Base-by-base conservation (phyloP, 129 eudicot species). In the Heracleum sosnowskyi region DNA sequence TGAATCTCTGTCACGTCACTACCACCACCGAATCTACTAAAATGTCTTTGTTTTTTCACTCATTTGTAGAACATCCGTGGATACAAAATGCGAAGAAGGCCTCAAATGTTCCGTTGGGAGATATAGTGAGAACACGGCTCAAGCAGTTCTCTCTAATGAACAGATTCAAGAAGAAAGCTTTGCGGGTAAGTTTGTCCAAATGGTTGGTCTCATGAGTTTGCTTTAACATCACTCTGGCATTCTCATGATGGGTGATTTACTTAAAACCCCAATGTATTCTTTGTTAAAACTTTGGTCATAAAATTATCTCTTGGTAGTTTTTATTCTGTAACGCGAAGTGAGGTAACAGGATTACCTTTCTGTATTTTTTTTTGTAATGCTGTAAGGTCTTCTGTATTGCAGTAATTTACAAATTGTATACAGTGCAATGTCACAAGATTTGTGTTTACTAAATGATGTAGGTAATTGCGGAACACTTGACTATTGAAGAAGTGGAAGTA, bases 391-490 rank as follows among this genome's bases (percentile, higher is more conserved):
- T 26, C 15, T 45, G 62, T 36, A 74, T 16, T 46, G 76, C 26
- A 29, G 16, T 22, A 44, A 31, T 82, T 35, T 31, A 77, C 24
- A 40, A 35, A n/a, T 28, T 37, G 40, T 49, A 18, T 49, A 49
- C n/a, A 49, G n/a, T 46, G 53, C 26, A 20, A 6, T 51, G 34
- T 73, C 24, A 77, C 10, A 70, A 75, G 28, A 22, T 63, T 66
- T 34, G 34, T 17, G 53, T 68, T 16, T 69, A 73, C 69, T 36
- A 70, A 83, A 82, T 78, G 74, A 20, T 84, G 69, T 78, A 91
- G 98, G 98, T 95, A 73, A 95, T 95, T 74, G 98, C 97, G 17
- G 98, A 95, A 74, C 98, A 95, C 89, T 83, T 95, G 77, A 81
- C 96, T 9, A 84, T 91, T 62, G 98, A 91, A 85, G 98, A 95